phyloP scores from a whole-genome alignment of 495 filamentous ascomycete genomes.

The Peziza echinospora region DNA sequence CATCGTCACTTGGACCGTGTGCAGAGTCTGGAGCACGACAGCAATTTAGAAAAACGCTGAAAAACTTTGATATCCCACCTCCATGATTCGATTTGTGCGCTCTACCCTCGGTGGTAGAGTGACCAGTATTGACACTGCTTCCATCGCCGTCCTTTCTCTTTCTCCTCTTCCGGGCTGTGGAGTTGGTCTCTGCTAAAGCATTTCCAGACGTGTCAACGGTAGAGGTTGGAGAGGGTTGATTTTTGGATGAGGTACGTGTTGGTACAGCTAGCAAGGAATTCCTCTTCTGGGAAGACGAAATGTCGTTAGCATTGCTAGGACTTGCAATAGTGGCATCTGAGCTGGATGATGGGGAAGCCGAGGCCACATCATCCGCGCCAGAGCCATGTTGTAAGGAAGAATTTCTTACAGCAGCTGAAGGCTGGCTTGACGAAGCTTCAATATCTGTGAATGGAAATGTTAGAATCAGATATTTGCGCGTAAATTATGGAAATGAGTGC shows the following conservation, averaged over 20 bases:
- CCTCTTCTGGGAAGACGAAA: neutral
- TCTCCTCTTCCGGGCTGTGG: conserved; percentile 14
- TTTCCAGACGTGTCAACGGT: conserved; percentile 17
- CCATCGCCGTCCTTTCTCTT: conserved; percentile 10
- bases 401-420: neutral
- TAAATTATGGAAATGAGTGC: too few relatives aligned
- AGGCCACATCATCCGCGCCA: neutral
- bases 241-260: conserved; percentile 16
- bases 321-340: neutral
- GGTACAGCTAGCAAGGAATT: conserved; percentile 10
- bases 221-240: conserved; percentile 17
- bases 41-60: conserved; percentile 18
- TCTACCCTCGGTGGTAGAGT: conserved; percentile 3
- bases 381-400: neutral
- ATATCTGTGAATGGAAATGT: neutral
- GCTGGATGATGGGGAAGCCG: neutral
- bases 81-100: conserved; percentile 9
- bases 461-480: neutral
- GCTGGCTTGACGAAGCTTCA: neutral
- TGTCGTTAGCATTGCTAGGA: neutral
- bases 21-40: conserved; percentile 13
- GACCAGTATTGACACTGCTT: conserved; percentile 14
- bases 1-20: conserved; percentile 7
- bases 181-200: conserved; percentile 13
- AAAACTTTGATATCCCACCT: conserved; percentile 19